Base-by-base conservation (phyloP, 371 early-diverging fungal genomes). In the Parasitella parasitica region DNA sequence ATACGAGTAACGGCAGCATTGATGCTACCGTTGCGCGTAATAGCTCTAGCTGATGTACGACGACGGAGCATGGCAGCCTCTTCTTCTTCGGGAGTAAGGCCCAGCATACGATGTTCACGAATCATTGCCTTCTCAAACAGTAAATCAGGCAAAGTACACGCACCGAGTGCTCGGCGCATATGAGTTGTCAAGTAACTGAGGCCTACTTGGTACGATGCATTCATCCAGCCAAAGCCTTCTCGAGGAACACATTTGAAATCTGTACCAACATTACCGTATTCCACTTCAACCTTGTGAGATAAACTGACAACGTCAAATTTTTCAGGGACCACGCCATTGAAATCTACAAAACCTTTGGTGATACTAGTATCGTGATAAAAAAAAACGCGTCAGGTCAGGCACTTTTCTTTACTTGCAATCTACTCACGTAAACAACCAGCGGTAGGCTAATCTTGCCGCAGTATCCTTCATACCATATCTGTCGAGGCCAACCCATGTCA, bases 151-250 rank as follows among this genome's bases (percentile, higher is more conserved):
- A 85, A 81, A 41, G 91, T 91, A 55, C 94, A 85, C 4, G 90
- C 83, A 6, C 95, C 96, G 28, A 97, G 71, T 0, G 94, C 94
- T n/a, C 96, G 85, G 4, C 91, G 82, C 86, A 92, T 84, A 57
- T 87, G 86, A 4, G 80, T 73, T 18, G 87, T 91, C 61, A 97
- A 76, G 57, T 91, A 91, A 4, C 81, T 81, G 32, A 95, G 73
- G 6, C 97, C 97, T 11, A 95, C 86, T 76, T 94, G 91, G 71
- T 89, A 93, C 4, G 89, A 90, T 1, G 97, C 92, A 71, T 98
- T 98, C 97, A 98, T 97, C 98, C 98, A 98, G 11, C 97, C 98
- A 75, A 98, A 98, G 0, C 98, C 98, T 81, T 97, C 97, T 15
- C 93, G 85, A 0, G 95, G 92, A 16, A 98, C 92, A 67, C 84